Base-by-base conservation (phyloP, 768 basidiomycete species). In the Suillus clintonianus region DNA sequence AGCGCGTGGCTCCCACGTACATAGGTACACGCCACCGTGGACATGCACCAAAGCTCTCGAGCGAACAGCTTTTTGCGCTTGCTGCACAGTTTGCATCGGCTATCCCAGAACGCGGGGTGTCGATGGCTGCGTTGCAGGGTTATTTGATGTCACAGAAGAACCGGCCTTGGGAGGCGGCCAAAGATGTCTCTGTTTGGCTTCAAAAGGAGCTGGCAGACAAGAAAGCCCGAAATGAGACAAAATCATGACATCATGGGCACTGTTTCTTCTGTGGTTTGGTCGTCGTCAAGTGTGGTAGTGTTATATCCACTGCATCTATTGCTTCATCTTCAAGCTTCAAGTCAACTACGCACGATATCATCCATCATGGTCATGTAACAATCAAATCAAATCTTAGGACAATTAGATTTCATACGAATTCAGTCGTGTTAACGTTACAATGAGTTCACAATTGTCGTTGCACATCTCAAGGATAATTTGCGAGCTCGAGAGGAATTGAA, bases 91-190 rank as follows among this genome's bases (percentile, higher is more conserved):
- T 94, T 69, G 81, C 85, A 4, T 78, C 78, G 1, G 76, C 72
- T 13, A 80, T 94, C 15, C 84, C 86, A 1, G 79, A 83, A 54
- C 72, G 79, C 32, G 74, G 74, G 62, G 51, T 81, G 13, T 77
- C 80, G 41, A 80, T 82, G 71, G 81, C 83, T 3, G 75, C 74
- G 27, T 71, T 84, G 0, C 83, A 83, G 61, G 85, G 88, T 4
- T 91, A 86, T 71, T 72, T 93, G 64, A 90, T 94, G 88, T 74
- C 77, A 22, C 84, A 89, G 78, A 91, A 92, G 73, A 79, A 77
- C 7, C 74, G 82, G 5, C 89, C 91, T 0, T 72, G 77, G 64
- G 82, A 81, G 15, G 90, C 90, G 9, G 81, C 86, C 15, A 72
- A 74, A 27, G 78, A 80, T 3, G 72, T 80, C 7, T 70, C 68